A percentile compares a stretch with the other conserved stretches of the same genome.
Conservation (phyloP, 495 filamentous ascomycete genomes). For the Aspergillus sclerotioniger region DNA sequence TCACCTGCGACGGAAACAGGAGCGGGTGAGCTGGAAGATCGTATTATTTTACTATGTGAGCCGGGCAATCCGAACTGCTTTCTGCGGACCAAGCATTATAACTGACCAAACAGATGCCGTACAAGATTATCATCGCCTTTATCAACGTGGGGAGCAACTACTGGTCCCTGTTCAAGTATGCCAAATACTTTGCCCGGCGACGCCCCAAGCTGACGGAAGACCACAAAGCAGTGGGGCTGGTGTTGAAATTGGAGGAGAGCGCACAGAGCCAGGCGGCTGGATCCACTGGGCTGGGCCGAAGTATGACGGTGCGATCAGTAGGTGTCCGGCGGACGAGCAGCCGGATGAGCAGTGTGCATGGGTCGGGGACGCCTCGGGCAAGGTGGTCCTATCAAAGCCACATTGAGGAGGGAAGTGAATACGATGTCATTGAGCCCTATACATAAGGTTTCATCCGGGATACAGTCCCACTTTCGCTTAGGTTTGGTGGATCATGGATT, state of each 20-base stretch:
- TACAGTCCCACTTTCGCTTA: no score
- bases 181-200: constrained; percentile 40
- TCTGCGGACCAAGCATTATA: not conserved
- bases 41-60: constrained; percentile 34
- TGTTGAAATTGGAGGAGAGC: constrained; percentile 20
- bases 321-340: not conserved
- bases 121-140: constrained; percentile 38
- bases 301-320: constrained; percentile 1
- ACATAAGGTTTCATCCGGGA: no score
- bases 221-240: constrained; percentile 39
- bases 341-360: not conserved
- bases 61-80: not conserved
- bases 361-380: not conserved
- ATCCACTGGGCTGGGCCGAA: not conserved
- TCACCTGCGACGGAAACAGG: constrained; percentile 40
- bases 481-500: no score
- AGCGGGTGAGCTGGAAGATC: constrained; percentile 30
- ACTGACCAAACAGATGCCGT: constrained; percentile 21
- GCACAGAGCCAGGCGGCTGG: not conserved
- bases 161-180: constrained; percentile 44
- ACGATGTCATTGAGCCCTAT: no score
- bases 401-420: no score
- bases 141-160: constrained; percentile 45
- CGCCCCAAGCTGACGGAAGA: constrained; percentile 46
- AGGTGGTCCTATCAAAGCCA: not conserved